phyloP scores from a whole-genome alignment of 805 yeast genomes.

The Candida khao-thaluensis region DNA sequence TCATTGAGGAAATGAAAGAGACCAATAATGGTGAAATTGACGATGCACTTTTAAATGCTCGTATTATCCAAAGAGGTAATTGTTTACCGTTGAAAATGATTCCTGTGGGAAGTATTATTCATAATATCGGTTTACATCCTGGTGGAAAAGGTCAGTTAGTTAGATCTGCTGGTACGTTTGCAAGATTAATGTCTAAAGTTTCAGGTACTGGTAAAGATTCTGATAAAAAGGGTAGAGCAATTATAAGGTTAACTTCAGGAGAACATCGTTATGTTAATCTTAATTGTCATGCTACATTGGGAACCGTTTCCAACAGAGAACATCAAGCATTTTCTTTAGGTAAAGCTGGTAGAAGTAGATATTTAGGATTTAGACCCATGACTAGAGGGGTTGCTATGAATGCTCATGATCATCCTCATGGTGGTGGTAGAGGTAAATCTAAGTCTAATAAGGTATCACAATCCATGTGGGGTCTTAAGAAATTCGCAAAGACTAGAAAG shows the following conservation, averaged over 20 bases:
- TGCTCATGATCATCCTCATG: constrained; percentile 96
- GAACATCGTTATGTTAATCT: constrained; percentile 88
- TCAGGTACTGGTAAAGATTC: constrained; percentile 53
- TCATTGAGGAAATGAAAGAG: constrained; percentile 67
- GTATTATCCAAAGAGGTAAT: constrained; percentile 90
- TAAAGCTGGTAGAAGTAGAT: constrained; percentile 94
- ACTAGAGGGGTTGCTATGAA: constrained; percentile 99
- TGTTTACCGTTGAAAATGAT: constrained; percentile 90
- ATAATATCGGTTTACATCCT: constrained; percentile 74
- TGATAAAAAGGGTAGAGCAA: constrained; percentile 40
- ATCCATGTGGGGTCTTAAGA: constrained; percentile 97
- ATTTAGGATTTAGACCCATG: constrained; percentile 89
- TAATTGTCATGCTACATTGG: constrained; percentile 90
- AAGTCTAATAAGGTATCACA: constrained; percentile 92
- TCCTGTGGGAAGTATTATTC: constrained; percentile 91
- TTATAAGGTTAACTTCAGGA: constrained; percentile 83
- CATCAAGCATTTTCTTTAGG: constrained; percentile 89
- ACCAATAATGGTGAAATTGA: constrained; percentile 76
- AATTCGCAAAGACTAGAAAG: constrained; percentile 89
- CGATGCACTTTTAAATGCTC: constrained; percentile 84
- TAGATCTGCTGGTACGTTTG: constrained; percentile 93
- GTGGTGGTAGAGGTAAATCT: constrained; percentile 99
- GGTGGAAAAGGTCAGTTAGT: constrained; percentile 84
- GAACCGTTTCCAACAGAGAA: constrained; percentile 88
- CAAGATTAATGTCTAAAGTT: constrained; percentile 76